phyloP scores from a whole-genome alignment of 306 rosid genomes.

The Quercus variabilis region DNA sequence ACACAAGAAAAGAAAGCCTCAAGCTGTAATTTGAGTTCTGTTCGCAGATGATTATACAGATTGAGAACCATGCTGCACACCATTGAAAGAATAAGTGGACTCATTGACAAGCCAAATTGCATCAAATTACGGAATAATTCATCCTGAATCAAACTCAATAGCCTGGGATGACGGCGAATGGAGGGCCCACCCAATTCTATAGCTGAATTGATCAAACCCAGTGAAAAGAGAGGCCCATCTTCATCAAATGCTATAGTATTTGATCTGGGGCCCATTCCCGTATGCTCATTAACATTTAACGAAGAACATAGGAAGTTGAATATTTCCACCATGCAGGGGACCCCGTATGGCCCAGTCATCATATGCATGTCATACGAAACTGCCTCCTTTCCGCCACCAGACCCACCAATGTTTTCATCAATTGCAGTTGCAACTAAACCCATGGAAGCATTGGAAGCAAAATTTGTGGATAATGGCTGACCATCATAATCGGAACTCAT shows the following conservation, averaged over 20 bases:
- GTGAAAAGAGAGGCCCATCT: conserved; percentile 91
- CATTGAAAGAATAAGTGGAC: conserved; percentile 83
- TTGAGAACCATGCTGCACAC: conserved; percentile 81
- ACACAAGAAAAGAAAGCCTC: conserved; percentile 93
- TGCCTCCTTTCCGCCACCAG: conserved; percentile 53
- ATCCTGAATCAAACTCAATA: conserved; percentile 77
- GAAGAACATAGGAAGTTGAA: conserved; percentile 85
- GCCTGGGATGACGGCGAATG: conserved; percentile 72
- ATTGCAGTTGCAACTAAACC: conserved; percentile 47
- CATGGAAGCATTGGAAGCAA: conserved; percentile 42
- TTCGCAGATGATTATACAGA: conserved; percentile 72
- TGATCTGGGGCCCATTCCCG: conserved; percentile 68
- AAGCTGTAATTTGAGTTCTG: conserved; percentile 76
- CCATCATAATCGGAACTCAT: conserved; percentile 60
- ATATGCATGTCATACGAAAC: conserved; percentile 68
- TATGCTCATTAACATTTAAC: conserved; percentile 74
- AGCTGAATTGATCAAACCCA: conserved; percentile 82
- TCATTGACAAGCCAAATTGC: conserved; percentile 84
- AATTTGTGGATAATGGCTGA: conserved; percentile 49
- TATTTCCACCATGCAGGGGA: conserved; percentile 98
- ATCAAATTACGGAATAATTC: conserved; percentile 78
- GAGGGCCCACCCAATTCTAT: conserved; percentile 93
- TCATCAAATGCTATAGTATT: conserved; percentile 85
- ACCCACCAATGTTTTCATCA: conserved; percentile 52
- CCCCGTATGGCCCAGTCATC: conserved; percentile 94